Conservation (phyloP, 768 basidiomycete species). For the Boletellus ananas region DNA sequence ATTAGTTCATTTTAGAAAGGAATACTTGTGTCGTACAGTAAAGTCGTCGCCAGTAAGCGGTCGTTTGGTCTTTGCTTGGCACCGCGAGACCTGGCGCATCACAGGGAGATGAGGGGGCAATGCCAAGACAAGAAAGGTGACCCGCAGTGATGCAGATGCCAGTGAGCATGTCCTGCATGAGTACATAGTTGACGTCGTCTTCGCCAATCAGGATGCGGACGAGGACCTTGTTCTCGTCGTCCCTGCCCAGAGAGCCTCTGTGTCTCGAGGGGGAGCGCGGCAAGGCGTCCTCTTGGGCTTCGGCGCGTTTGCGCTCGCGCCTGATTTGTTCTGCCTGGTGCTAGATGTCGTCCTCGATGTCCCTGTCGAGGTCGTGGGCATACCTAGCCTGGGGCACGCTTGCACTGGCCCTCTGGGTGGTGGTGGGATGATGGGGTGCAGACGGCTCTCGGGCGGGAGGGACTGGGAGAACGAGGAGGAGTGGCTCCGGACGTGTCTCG, state of each 20-base stretch:
- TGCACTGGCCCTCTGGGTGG: no score
- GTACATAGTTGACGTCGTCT: conserved; percentile 95
- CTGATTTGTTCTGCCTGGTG: conserved; percentile 87
- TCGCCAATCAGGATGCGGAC: conserved; percentile 98
- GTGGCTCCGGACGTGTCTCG: conserved; percentile 15
- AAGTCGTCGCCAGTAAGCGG: conserved; percentile 86
- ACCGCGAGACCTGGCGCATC: conserved; percentile 74
- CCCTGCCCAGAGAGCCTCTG: conserved; percentile 22
- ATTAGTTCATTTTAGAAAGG: conserved; percentile 97
- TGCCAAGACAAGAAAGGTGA: conserved; percentile 4
- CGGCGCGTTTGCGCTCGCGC: conserved; percentile 73
- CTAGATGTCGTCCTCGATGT: conserved; percentile 62
- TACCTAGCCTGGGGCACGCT: conserved; percentile 30
- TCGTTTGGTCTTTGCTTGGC: conserved; percentile 91
- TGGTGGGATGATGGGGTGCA: conserved; percentile 56
- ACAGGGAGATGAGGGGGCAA: conserved; percentile 5
- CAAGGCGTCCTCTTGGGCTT: conserved; percentile 57
- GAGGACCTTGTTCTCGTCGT: conserved; percentile 55
- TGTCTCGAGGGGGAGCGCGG: conserved; percentile 32
- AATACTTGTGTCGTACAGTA: conserved; percentile 85
- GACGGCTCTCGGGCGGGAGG: conserved; percentile 42
- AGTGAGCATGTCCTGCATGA: conserved; percentile 99
- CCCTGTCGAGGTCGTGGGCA: conserved; percentile 36
- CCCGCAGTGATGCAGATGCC: conserved; percentile 92
- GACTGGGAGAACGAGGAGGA: conserved; percentile 23